Percentiles rank a stretch among this genome's conserved stretches.
Evolutionary conservation across 1,139 yeast species (phyloP).

Genomic region (Kodamaea ohmeri): DNA sequence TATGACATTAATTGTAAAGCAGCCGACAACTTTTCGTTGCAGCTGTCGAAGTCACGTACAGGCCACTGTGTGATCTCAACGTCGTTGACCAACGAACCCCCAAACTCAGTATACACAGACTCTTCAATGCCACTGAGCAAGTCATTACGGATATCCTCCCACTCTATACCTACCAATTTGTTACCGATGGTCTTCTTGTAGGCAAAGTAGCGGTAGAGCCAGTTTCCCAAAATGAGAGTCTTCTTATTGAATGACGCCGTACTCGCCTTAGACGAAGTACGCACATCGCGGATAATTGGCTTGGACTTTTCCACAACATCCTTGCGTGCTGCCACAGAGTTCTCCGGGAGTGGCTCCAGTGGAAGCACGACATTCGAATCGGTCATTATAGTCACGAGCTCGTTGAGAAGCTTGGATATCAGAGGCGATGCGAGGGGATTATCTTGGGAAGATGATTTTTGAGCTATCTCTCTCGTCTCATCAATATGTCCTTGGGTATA

Average conservation of each 20-base stretch:
- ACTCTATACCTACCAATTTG: constrained; percentile 42
- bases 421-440: not conserved
- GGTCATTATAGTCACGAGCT: not conserved
- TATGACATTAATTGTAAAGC: constrained; percentile 28
- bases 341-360: constrained; percentile 14
- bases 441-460: not conserved
- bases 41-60: constrained; percentile 34
- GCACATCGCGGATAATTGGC: constrained; percentile 30
- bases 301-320: constrained; percentile 26
- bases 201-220: constrained; percentile 39
- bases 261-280: constrained; percentile 30
- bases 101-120: constrained; percentile 34
- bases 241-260: constrained; percentile 31
- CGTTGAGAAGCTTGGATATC: not conserved
- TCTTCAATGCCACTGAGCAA: constrained; percentile 38
- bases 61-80: constrained; percentile 28
- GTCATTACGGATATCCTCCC: constrained; percentile 47
- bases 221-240: constrained; percentile 27
- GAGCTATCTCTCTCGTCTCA: not conserved
- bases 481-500: constrained; percentile 3
- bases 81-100: constrained; percentile 24
- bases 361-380: constrained; percentile 5
- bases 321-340: constrained; percentile 22
- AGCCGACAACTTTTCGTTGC: constrained; percentile 33
- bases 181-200: constrained; percentile 39